Conservation (phyloP, 163 green algal species). For the Chlamydomonas reinhardtii region DNA sequence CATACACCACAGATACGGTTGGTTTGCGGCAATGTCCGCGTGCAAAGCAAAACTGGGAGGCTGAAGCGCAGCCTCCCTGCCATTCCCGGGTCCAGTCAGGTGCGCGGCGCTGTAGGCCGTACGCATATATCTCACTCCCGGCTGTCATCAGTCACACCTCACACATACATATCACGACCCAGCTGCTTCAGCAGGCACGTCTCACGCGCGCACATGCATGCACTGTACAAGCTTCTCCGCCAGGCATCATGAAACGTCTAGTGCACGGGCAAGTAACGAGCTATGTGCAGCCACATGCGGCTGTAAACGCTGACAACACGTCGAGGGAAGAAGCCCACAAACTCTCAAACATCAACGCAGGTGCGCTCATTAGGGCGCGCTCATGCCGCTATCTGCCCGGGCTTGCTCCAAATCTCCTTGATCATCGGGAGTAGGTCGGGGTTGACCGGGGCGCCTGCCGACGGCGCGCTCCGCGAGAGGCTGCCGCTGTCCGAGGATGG, state of each 20-base stretch:
- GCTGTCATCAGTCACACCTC: too few relatives aligned
- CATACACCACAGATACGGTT: too few relatives aligned
- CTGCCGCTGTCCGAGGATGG: not conserved
- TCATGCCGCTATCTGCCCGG: not conserved
- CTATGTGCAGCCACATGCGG: too few relatives aligned
- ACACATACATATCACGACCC: not conserved
- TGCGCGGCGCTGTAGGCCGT: not conserved
- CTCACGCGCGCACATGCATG: constrained; percentile 31
- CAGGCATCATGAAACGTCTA: too few relatives aligned
- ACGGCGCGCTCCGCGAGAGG: constrained; percentile 29
- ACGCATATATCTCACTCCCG: too few relatives aligned
- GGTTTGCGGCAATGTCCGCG: constrained; percentile 5
- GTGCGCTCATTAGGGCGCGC: too few relatives aligned
- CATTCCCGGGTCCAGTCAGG: not conserved
- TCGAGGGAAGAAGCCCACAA: too few relatives aligned
- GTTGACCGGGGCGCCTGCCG: constrained; percentile 10
- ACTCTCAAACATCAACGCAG: too few relatives aligned
- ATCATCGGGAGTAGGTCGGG: constrained; percentile 47
- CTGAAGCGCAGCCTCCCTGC: constrained; percentile 3
- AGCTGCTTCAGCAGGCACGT: not conserved
- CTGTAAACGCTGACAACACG: too few relatives aligned
- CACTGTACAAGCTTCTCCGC: not conserved
- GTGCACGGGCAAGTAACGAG: too few relatives aligned
- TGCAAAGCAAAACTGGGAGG: constrained; percentile 32
- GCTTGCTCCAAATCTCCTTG: constrained; percentile 50